Conservation (phyloP, 352 stramenopile genomes). For the Aphanomyces euteiches region DNA sequence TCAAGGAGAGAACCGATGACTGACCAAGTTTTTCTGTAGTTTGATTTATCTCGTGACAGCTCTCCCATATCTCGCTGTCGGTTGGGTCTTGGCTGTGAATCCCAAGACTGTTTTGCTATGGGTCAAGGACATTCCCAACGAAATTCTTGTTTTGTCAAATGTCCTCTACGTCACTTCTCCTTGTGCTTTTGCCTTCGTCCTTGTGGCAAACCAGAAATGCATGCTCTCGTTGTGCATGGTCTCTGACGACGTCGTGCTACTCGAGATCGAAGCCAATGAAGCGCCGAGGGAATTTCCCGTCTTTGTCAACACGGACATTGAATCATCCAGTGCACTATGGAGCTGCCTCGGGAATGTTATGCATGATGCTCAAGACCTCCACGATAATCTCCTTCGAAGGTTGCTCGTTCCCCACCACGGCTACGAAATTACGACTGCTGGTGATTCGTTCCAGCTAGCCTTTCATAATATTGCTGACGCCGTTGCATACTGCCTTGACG, state of each 20-base stretch:
- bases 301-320: slow-evolving; percentile 68
- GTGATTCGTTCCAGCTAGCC: slow-evolving; percentile 58
- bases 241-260: slow-evolving; percentile 17
- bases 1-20: not conserved
- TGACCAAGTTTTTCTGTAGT: not conserved
- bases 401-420: slow-evolving; percentile 41
- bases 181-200: slow-evolving; percentile 21
- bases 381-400: slow-evolving; percentile 48
- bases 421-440: slow-evolving; percentile 60
- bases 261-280: slow-evolving; percentile 21
- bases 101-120: not conserved
- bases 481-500: slow-evolving; percentile 51
- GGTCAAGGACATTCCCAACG: not conserved
- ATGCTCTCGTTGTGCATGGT: slow-evolving; percentile 2
- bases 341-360: slow-evolving; percentile 40
- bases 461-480: slow-evolving; percentile 55
- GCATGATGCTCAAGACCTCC: slow-evolving; percentile 46
- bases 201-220: slow-evolving; percentile 24
- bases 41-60: slow-evolving; percentile 8
- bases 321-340: slow-evolving; percentile 55
- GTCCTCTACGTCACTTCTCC: slow-evolving; percentile 10
- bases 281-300: slow-evolving; percentile 44
- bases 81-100: slow-evolving; percentile 13
- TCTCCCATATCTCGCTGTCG: slow-evolving; percentile 21
- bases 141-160: not conserved